Base-by-base conservation (phyloP, 2,329 filamentous ascomycete species). In the Sarocladiaceae sp. region DNA sequence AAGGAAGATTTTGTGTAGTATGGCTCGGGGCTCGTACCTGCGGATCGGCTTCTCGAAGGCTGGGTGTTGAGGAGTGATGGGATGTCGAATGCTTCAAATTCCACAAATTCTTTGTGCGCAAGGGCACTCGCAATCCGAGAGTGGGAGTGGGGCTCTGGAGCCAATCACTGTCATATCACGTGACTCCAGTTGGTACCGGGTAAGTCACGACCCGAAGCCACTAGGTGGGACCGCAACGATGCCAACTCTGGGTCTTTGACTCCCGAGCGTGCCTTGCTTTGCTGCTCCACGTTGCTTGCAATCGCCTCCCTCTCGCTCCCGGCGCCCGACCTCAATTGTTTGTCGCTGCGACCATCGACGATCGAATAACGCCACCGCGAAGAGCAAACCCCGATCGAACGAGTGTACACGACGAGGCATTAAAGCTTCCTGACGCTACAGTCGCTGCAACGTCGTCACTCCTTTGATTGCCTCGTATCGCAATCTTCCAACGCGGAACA, bases 101-200 rank as follows among this genome's bases (percentile, higher is more conserved):
- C 60, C 61, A 58, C 60, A 64, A 65, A 66, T 55, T 64, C 60
- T 64, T 62, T 66, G 63, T 66, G 63, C 62, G 63, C 64, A 65
- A 61, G 59, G 61, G 62, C 62, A 56, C 57, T 57, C 54, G 49
- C 51, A 33, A 50, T 54, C 23, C 26, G 37, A 41, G 26, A 27
- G 37, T 41, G 37, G 23, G 53, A 52, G 55, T 55, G 57, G 51
- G 51, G 53, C 51, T 59, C 61, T 58, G 62, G 59, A 65, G 45
- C 63, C 63, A 65, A 66, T 65, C 49, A 60, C 43, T 43, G 19
- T 12, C 7, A 12, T 11, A 27, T 29, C 40, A 45, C 40, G 43
- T 51, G 45, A 27, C 44, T 41, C 12, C 23, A 27, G 24, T 10
- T 13, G 9, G 34, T 41, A 11, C 37, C 37, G 37, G 37, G 37